A percentile compares a stretch with the other conserved stretches of the same genome.
These are phyloP conservation scores for Passalora sequoiae DNA, from an alignment of 2,329 filamentous ascomycete genomes.

Conservation along the genomic window DNA sequence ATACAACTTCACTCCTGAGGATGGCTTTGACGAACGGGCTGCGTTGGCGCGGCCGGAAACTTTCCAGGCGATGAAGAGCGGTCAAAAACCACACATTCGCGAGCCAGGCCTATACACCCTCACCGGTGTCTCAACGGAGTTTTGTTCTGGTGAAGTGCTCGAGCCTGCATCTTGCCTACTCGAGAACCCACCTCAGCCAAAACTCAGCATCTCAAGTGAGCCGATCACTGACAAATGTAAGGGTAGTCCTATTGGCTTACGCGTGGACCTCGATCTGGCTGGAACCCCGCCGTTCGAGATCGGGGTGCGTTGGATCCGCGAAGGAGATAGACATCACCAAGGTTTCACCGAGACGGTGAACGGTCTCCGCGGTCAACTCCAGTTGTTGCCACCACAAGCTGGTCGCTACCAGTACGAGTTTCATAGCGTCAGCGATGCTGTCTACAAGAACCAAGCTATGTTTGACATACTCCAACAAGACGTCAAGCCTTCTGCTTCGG, in stretches of 20 bases:
- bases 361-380: slow-evolving; percentile 76
- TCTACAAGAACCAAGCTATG: slow-evolving; percentile 67
- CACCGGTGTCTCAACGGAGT: slow-evolving; percentile 70
- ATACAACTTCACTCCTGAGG: slow-evolving; percentile 76
- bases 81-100: slow-evolving; percentile 63
- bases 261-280: slow-evolving; percentile 81
- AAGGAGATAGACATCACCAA: slow-evolving; percentile 49
- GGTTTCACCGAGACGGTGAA: slow-evolving; percentile 53
- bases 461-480: slow-evolving; percentile 68
- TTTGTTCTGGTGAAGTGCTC: slow-evolving; percentile 80
- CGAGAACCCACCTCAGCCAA: slow-evolving; percentile 83
- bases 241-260: slow-evolving; percentile 83
- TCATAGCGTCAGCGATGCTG: slow-evolving; percentile 69
- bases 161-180: slow-evolving; percentile 93
- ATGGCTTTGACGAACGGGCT: slow-evolving; percentile 66
- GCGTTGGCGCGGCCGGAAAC: slow-evolving; percentile 54
- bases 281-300: slow-evolving; percentile 90
- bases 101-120: slow-evolving; percentile 83
- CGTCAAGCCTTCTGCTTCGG: slow-evolving; percentile 87
- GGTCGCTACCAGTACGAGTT: slow-evolving; percentile 87
- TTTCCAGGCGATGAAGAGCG: slow-evolving; percentile 56
- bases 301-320: slow-evolving; percentile 64
- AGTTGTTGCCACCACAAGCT: slow-evolving; percentile 73
- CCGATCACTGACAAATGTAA: slow-evolving; percentile 93
- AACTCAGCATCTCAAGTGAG: slow-evolving; percentile 66